Evolutionary conservation across 1,139 yeast genomes (phyloP).

Genomic region (Tardiomyces digboiensis): DNA sequence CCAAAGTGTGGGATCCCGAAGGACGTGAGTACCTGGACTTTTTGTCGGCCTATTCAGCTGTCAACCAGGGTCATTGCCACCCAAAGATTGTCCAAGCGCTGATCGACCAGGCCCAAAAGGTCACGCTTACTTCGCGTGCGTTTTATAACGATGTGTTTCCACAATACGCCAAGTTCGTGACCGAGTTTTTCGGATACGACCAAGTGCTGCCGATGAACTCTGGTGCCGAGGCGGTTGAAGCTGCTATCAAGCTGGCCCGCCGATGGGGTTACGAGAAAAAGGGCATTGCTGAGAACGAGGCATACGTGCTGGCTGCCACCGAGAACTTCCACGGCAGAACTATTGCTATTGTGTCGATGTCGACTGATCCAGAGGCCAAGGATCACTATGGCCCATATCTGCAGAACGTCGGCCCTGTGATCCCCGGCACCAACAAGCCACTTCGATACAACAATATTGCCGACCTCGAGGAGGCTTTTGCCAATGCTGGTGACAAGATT

Average conservation of each 20-base stretch:
- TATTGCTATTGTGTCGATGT: slow-evolving; percentile 90
- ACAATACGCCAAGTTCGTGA: slow-evolving; percentile 74
- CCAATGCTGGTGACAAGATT: slow-evolving; percentile 78
- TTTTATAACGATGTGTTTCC: slow-evolving; percentile 89
- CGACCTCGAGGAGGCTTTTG: slow-evolving; percentile 78
- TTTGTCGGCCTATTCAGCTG: slow-evolving; percentile 91
- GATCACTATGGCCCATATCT: slow-evolving; percentile 87
- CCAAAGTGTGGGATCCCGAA: slow-evolving; percentile 98
- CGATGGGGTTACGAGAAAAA: slow-evolving; percentile 94
- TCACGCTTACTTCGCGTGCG: slow-evolving; percentile 88
- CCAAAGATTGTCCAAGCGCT: slow-evolving; percentile 85
- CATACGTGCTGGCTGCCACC: slow-evolving; percentile 78
- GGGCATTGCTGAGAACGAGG: slow-evolving; percentile 74
- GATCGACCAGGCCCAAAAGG: slow-evolving; percentile 73
- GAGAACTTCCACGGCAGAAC: slow-evolving; percentile 97
- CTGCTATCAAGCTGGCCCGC: slow-evolving; percentile 89
- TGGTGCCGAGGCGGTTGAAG: slow-evolving; percentile 98
- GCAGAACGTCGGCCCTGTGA: slow-evolving; percentile 70
- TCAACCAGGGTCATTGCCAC: slow-evolving; percentile 97
- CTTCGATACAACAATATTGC: slow-evolving; percentile 76
- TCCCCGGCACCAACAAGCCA: slow-evolving; percentile 42
- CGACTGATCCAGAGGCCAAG: slow-evolving; percentile 92
- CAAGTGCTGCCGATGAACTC: slow-evolving; percentile 97
- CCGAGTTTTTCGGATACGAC: slow-evolving; percentile 86
- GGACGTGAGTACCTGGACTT: slow-evolving; percentile 64